These are phyloP conservation scores for Vitis rupestris DNA, from an alignment of 164 flowering plant genomes.

Conservation along the genomic window DNA sequence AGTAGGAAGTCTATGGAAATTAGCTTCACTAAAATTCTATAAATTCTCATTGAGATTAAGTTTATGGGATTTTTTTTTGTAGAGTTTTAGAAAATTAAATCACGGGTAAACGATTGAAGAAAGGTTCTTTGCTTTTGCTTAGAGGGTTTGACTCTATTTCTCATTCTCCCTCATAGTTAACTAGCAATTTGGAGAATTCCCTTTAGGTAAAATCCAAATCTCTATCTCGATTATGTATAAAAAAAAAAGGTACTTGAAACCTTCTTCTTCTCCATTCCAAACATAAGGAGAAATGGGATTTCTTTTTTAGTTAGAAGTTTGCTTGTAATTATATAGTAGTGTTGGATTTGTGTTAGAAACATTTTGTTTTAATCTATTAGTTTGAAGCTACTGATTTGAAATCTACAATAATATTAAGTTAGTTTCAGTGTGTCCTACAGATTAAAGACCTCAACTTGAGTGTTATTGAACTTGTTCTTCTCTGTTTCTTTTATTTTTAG, in stretches of 20 bases:
- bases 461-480: not conserved
- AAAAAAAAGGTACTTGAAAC: not conserved
- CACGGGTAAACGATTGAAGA: slow-evolving; percentile 42
- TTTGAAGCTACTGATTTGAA: too few species aligned
- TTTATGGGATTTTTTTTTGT: slow-evolving; percentile 1
- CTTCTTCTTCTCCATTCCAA: not conserved
- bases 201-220: slow-evolving; percentile 44
- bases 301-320: too few species aligned
- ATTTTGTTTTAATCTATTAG: too few species aligned
- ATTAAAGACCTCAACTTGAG: too few species aligned
- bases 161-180: slow-evolving; percentile 64
- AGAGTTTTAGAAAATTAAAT: slow-evolving; percentile 34
- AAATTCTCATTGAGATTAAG: not conserved
- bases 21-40: too few species aligned
- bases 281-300: not conserved
- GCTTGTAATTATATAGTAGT: too few species aligned
- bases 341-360: too few species aligned
- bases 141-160: slow-evolving; percentile 88
- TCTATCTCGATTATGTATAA: too few species aligned
- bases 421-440: too few species aligned
- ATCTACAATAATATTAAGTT: too few species aligned
- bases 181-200: slow-evolving; percentile 63
- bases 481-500: slow-evolving; percentile 28
- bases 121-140: slow-evolving; percentile 73
- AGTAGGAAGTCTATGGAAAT: too few species aligned